phyloP scores from a whole-genome alignment of 2,329 filamentous ascomycete genomes.

The Paecilomyces niveus region DNA sequence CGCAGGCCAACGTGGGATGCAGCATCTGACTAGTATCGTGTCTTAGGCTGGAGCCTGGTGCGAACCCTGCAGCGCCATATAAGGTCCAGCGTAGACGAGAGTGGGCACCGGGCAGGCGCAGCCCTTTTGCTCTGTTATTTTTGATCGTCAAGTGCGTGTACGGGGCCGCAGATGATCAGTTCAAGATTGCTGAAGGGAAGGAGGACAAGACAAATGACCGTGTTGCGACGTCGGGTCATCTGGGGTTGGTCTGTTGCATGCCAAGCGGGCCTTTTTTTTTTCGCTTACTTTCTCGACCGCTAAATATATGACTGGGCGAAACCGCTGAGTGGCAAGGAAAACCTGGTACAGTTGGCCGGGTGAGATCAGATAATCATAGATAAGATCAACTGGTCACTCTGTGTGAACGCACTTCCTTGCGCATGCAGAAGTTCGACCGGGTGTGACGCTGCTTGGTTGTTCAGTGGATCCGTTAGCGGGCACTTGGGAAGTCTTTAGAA shows the following conservation, averaged over 20 bases:
- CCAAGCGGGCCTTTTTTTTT: not conserved
- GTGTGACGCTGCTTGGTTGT: not conserved
- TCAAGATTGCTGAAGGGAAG: not conserved
- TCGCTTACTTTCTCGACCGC: not conserved
- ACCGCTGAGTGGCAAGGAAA: not conserved
- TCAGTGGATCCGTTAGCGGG: not conserved
- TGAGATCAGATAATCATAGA: slow-evolving; percentile 12
- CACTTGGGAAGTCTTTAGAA: too few relatives aligned
- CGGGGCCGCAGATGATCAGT: not conserved
- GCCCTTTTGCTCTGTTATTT: not conserved
- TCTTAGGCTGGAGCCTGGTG: not conserved
- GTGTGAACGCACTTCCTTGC: not conserved
- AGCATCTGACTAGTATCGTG: slow-evolving; percentile 8
- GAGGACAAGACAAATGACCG: slow-evolving; percentile 3
- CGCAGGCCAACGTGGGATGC: slow-evolving; percentile 22
- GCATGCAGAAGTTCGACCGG: not conserved
- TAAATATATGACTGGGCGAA: not conserved
- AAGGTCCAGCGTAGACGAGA: slow-evolving; percentile 15
- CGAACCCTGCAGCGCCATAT: slow-evolving; percentile 1
- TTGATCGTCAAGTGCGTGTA: not conserved
- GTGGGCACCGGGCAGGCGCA: slow-evolving; percentile 3
- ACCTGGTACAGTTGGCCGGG: not conserved
- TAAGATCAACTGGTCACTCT: slow-evolving; percentile 11
- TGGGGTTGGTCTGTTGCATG: not conserved
- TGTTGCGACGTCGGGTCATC: slow-evolving; percentile 2